Conservation (phyloP, 2,329 filamentous ascomycete genomes). For the Diaporthe citri region DNA sequence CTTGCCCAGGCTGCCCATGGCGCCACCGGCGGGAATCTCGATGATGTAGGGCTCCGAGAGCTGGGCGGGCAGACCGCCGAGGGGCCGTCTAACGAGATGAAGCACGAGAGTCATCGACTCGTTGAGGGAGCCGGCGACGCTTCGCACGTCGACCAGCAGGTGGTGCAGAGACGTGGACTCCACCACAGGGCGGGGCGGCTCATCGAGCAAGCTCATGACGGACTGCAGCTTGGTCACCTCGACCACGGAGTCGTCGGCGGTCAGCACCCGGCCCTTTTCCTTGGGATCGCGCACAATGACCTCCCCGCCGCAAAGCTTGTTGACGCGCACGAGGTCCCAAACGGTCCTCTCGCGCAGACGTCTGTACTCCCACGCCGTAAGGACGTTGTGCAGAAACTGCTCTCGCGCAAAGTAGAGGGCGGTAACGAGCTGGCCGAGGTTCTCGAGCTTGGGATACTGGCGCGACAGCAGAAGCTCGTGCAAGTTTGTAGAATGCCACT, state of each 20-base stretch:
- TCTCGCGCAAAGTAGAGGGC: conserved; percentile 87
- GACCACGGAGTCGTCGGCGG: conserved; percentile 92
- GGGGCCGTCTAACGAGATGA: conserved; percentile 80
- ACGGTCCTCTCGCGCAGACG: conserved; percentile 88
- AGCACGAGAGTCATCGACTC: conserved; percentile 82
- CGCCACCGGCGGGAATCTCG: conserved; percentile 80
- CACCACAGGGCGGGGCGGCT: conserved; percentile 76
- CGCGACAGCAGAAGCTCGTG: conserved; percentile 89
- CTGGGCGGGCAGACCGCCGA: conserved; percentile 71
- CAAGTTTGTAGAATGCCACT: conserved; percentile 98
- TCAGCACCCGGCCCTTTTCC: conserved; percentile 86
- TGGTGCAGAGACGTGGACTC: conserved; percentile 84
- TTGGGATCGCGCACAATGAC: conserved; percentile 93
- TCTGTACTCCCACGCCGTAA: conserved; percentile 88
- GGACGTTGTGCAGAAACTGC: conserved; percentile 92
- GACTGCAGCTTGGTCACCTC: conserved; percentile 93
- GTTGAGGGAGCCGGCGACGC: conserved; percentile 81
- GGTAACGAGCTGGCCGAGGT: conserved; percentile 83
- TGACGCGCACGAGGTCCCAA: conserved; percentile 94
- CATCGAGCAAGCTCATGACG: conserved; percentile 92
- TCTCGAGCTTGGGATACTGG: conserved; percentile 84
- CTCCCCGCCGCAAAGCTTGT: conserved; percentile 93
- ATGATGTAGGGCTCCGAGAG: conserved; percentile 88
- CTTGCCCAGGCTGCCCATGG: conserved; percentile 73
- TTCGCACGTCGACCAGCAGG: conserved; percentile 84